These are phyloP conservation scores for Neonectria punicea DNA, from an alignment of 2,329 filamentous ascomycete species.

Conservation along the genomic window DNA sequence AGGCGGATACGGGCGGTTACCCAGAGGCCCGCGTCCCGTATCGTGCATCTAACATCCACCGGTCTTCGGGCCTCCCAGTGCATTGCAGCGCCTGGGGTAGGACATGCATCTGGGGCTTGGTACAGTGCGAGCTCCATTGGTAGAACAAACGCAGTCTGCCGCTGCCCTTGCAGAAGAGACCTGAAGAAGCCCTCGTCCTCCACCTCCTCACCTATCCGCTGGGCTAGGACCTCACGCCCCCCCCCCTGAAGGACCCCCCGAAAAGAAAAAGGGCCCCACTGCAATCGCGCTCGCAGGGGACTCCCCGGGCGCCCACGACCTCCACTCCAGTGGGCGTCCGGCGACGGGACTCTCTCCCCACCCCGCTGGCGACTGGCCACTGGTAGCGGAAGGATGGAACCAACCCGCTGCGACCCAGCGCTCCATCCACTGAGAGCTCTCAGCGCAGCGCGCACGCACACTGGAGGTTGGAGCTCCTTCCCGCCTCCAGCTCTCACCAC, in stretches of 20 bases:
- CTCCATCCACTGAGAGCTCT: slow-evolving; percentile 6
- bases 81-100: neutral
- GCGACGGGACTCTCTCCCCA: slow-evolving; percentile 7
- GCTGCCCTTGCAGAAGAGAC: slow-evolving; percentile 40
- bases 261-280: neutral
- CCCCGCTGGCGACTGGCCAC: slow-evolving; percentile 9
- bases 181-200: too few relatives aligned
- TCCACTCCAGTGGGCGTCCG: slow-evolving; percentile 6
- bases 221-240: slow-evolving; percentile 4
- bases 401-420: too few relatives aligned
- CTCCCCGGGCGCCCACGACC: neutral
- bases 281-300: slow-evolving; percentile 7
- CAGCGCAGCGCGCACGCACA: neutral
- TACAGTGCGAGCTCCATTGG: slow-evolving; percentile 37
- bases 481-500: neutral
- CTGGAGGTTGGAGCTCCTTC: slow-evolving; percentile 6
- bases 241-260: slow-evolving; percentile 2
- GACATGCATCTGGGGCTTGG: slow-evolving; percentile 7
- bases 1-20: slow-evolving; percentile 23
- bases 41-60: neutral
- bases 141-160: slow-evolving; percentile 41
- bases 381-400: too few relatives aligned
- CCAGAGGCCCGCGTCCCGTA: slow-evolving; percentile 2
- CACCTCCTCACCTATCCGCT: slow-evolving; percentile 1
- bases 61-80: neutral